phyloP scores from a whole-genome alignment of 164 flowering plant genomes.

The grape (Vitis vinifera) region ASM3070453v1 NC_081818.1:29099501-29100000 shows the following conservation, averaged over 20 bases:
- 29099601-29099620: conserved; percentile 26
- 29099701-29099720: conserved; percentile 46
- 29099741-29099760: conserved; percentile 46
- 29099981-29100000: neutral
- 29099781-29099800: conserved; percentile 37
- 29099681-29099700: conserved; percentile 59
- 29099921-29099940: too few species aligned
- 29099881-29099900: too few species aligned
- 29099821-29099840: too few species aligned
- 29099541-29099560: conserved; percentile 60
- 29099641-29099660: conserved; percentile 57
- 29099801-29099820: neutral
- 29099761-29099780: conserved; percentile 68
- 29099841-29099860: too few species aligned
- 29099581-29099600: conserved; percentile 41
- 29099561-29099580: conserved; percentile 52
- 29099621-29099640: conserved; percentile 70
- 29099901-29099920: too few species aligned
- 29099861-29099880: too few species aligned
- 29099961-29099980: neutral
- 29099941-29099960: neutral
- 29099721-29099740: conserved; percentile 65
- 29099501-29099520: neutral
- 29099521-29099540: conserved; percentile 43
- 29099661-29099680: conserved; percentile 67